Conservation (phyloP, 345 rosid species). For the Hypericum perforatum region DNA sequence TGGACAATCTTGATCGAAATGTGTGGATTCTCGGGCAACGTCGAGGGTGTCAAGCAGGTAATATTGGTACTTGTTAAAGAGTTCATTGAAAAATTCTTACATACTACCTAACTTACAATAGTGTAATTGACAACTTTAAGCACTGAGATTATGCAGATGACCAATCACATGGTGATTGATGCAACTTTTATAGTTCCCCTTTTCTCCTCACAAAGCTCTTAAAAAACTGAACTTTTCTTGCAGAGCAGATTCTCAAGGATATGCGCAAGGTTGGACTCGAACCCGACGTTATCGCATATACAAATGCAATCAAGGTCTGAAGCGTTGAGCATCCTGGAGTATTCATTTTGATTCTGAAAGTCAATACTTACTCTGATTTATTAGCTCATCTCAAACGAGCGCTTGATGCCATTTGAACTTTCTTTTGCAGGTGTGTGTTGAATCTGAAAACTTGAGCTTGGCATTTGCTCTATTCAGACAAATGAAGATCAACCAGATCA, state of each 20-base stretch:
- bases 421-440: constrained; percentile 54
- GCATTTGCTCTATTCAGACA: constrained; percentile 76
- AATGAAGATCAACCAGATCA: constrained; percentile 67
- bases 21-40: constrained; percentile 65
- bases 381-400: constrained; percentile 2
- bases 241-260: constrained; percentile 70
- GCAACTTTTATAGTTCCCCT: no score
- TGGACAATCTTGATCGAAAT: constrained; percentile 87
- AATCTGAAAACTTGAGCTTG: constrained; percentile 42
- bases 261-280: constrained; percentile 57
- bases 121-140: no score
- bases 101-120: no score
- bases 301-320: constrained; percentile 79
- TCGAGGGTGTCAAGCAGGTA: constrained; percentile 71
- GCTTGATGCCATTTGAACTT: constrained; percentile 11
- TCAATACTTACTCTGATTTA: neutral
- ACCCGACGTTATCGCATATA: constrained; percentile 88
- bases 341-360: neutral
- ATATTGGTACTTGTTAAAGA: neutral
- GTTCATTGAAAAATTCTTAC: no score
- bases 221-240: neutral
- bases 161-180: no score
- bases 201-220: no score
- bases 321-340: constrained; percentile 6
- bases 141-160: no score